Evolutionary conservation across 345 rosid genomes (phyloP).

Genomic region (Orychophragmus violaceus): DNA sequence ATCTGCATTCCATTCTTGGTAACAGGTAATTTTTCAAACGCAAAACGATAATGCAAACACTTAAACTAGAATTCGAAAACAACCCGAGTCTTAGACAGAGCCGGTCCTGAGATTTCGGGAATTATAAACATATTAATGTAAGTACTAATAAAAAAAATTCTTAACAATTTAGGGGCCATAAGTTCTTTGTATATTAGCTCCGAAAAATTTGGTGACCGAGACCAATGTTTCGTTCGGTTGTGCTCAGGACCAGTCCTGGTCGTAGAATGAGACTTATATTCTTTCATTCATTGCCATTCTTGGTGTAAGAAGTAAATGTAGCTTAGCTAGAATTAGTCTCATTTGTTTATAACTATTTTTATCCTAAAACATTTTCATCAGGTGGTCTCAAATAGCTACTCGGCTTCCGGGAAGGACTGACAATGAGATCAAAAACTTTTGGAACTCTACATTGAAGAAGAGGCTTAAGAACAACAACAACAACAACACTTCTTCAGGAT

Average conservation of each 20-base stretch:
- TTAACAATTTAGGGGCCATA: too few species aligned
- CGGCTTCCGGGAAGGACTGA: slow-evolving; percentile 90
- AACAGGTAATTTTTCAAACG: slow-evolving; percentile 44
- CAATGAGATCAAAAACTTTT: slow-evolving; percentile 89
- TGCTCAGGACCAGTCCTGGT: too few species aligned
- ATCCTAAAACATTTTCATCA: slow-evolving; percentile 5
- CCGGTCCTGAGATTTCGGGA: too few species aligned
- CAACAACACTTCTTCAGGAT: slow-evolving; percentile 33
- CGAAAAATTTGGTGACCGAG: too few species aligned
- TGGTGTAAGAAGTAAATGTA: not conserved
- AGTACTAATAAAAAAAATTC: too few species aligned
- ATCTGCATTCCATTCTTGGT: slow-evolving; percentile 72
- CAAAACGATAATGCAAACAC: not conserved
- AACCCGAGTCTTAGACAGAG: not conserved
- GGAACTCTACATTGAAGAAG: slow-evolving; percentile 86
- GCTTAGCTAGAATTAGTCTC: not conserved
- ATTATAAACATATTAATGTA: too few species aligned
- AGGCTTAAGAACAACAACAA: slow-evolving; percentile 40
- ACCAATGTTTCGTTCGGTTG: too few species aligned
- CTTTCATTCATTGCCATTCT: not conserved
- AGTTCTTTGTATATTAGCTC: too few species aligned
- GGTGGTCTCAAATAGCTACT: slow-evolving; percentile 96
- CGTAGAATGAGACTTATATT: not conserved
- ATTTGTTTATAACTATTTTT: not conserved
- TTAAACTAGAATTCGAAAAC: not conserved